A percentile compares a stretch with the other conserved stretches of the same genome.
Evolutionary conservation across 2,329 filamentous ascomycete species (phyloP).

Genomic region (Fusarium ramigenum): DNA sequence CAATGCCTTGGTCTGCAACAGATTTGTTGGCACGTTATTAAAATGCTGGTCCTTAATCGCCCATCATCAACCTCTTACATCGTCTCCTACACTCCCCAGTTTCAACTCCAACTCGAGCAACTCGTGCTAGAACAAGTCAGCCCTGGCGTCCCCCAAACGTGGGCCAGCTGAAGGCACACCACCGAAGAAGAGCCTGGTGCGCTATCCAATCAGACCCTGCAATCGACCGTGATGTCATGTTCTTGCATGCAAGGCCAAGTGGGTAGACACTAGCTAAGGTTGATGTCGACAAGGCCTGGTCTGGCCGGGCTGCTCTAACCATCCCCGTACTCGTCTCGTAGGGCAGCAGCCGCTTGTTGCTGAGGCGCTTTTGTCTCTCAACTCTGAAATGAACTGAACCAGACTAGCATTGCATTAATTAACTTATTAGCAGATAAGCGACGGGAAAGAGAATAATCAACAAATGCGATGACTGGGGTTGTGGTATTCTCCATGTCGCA

Average conservation of each 20-base stretch:
- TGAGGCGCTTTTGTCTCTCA: slow-evolving; percentile 17
- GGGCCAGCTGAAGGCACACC: slow-evolving; percentile 37
- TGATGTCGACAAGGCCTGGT: slow-evolving; percentile 3
- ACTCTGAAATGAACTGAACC: not conserved
- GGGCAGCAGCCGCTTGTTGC: slow-evolving; percentile 20
- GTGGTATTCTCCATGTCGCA: slow-evolving; percentile 16
- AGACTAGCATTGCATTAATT: slow-evolving; percentile 20
- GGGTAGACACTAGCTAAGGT: not conserved
- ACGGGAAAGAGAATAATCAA: slow-evolving; percentile 6
- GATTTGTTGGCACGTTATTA: slow-evolving; percentile 28
- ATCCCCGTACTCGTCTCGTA: slow-evolving; percentile 2
- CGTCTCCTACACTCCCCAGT: slow-evolving; percentile 19
- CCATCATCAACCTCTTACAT: slow-evolving; percentile 33
- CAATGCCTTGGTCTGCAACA: slow-evolving; percentile 25
- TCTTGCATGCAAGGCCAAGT: slow-evolving; percentile 18
- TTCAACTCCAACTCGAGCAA: slow-evolving; percentile 18
- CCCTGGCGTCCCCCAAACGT: slow-evolving; percentile 32
- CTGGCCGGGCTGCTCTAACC: slow-evolving; percentile 8
- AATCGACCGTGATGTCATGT: slow-evolving; percentile 34
- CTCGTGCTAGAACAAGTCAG: slow-evolving; percentile 30
- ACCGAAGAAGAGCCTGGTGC: slow-evolving; percentile 36
- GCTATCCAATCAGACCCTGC: slow-evolving; percentile 22
- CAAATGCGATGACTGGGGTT: slow-evolving; percentile 5
- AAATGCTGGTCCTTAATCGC: slow-evolving; percentile 33
- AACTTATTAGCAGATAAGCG: slow-evolving; percentile 29